Evolutionary conservation across 495 filamentous ascomycete species (phyloP), one percentile per base, ranked within the genome.

Genomic region (Xylaria nigripes): DNA sequence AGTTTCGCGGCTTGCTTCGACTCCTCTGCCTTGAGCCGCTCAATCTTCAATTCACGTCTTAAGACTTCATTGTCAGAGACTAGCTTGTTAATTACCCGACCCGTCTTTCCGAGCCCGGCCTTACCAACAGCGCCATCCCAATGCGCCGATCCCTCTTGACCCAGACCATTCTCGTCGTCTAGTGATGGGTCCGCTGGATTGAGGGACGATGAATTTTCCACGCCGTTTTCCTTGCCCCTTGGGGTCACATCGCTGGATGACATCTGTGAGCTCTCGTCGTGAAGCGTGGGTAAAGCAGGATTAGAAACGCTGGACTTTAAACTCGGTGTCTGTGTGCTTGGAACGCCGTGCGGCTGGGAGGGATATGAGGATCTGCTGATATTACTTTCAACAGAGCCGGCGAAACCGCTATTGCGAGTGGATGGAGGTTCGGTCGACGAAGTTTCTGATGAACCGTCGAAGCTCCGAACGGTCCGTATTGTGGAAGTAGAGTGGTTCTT

Each of bases 21-120:
- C 50, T 91, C 89, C 50, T 92, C 86, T 27, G 85, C 77, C 16
- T 81, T 79, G 16, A 86, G 75, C 27, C 79, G 80, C 64, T 90
- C 85, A 21, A 91, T 75, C 52, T 84, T 79, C 49, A 90, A 79
- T 56, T 95, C 90, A 38, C 90, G 83, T 54, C 83, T 88, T 43
- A 94, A 72, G 24, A 84, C 81, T 47, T 95, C 91, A 61, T 92
- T 93, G 59, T 96, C 91, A 32, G 85, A 86, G 70, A 93, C 89
- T 30, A 96, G 68, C 50, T 82, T 81, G 65, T 95, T 90, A 61
- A 96, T 95, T 13, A 96, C 90, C 13, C 90, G 81, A n/a, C 90
- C 90, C 2, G 87, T 93, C 71, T 95, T 95, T 52, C 90, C 90
- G 0, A 87, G 81, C 9, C 82, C 83, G 25, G 89, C 89, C 49